A percentile compares a stretch with the other conserved stretches of the same genome.
Evolutionary conservation across 805 yeast species (phyloP).

Genomic region (Candida gorgasii): DNA sequence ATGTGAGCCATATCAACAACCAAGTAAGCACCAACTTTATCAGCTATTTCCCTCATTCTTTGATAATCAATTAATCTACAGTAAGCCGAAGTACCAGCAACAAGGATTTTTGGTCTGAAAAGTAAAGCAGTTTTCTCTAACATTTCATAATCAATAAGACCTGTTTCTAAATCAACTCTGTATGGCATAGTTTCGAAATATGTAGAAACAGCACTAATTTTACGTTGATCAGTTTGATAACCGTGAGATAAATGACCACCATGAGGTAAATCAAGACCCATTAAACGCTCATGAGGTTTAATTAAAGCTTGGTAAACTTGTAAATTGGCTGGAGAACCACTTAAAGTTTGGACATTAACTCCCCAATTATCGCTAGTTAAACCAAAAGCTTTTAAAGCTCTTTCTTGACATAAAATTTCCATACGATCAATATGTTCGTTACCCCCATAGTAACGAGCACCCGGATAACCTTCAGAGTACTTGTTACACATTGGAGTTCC

Average conservation of each 20-base stretch:
- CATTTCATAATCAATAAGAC: constrained; percentile 87
- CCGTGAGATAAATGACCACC: constrained; percentile 99
- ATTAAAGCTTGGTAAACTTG: constrained; percentile 87
- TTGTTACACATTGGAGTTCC: constrained; percentile 98
- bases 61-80: constrained; percentile 87
- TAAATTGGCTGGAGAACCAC: constrained; percentile 96
- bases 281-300: constrained; percentile 87
- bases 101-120: constrained; percentile 91
- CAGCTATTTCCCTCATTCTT: constrained; percentile 88
- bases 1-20: constrained; percentile 97
- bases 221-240: constrained; percentile 86
- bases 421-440: constrained; percentile 91
- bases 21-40: constrained; percentile 89
- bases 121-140: constrained; percentile 78
- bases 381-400: constrained; percentile 85
- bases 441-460: constrained; percentile 97
- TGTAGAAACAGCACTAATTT: constrained; percentile 88
- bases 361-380: constrained; percentile 89
- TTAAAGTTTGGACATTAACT: constrained; percentile 91
- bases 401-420: constrained; percentile 83
- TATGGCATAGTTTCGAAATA: constrained; percentile 98
- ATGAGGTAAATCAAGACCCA: constrained; percentile 98
- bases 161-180: constrained; percentile 82
- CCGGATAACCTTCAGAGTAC: constrained; percentile 98
- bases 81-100: constrained; percentile 98